Base-by-base conservation (phyloP, 2,329 filamentous ascomycete genomes). In the Tetracladium maxilliforme region DNA sequence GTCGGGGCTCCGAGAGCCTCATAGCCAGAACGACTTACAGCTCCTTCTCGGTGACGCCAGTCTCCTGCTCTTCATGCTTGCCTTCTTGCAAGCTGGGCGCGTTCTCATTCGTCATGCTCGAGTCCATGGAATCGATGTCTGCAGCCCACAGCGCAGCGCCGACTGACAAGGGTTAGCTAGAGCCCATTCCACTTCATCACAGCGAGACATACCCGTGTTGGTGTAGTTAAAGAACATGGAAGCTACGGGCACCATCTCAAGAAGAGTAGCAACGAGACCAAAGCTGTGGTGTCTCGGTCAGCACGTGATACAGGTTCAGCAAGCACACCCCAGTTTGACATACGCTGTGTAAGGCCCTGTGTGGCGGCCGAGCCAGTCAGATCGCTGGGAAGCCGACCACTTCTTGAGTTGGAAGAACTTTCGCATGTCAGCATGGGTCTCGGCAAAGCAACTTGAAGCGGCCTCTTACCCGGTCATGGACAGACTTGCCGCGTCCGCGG, bases 131-230 rank as follows among this genome's bases (percentile, higher is more conserved):
- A n/a, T 92, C 83, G 30, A 92, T 68, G 47, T 92, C 84, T 11
- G 82, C 80, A 20, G 87, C 86, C 84, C 84, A 94, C n/a, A 95
- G 56, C 6, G 87, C 87, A 27, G 86, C 87, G 6, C 84, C 87
- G 30, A 92, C 83, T 73, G 23, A 6, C 25, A 22, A 15, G 21
- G 9, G 10, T 10, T 15, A 16, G 7, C n/a, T 6, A 11, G 13
- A 21, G 11, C 14, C 5, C 12, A 22, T 11, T 9, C 11, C 18
- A 19, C 8, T 6, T 6, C 11, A 25, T 7, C 11, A 6, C 10
- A 6, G 16, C 13, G 22, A 18, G 7, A 36, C 51, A 42, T 54
- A 68, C 69, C 68, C 2, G 81, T 78, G 48, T 93, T 94, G 10
- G 84, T 93, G 48, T 92, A 94, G 1, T 78, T 66, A 43, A 93